Percentiles rank a stretch among this genome's conserved stretches.
These are phyloP conservation scores for Sambucus nigra DNA, from an alignment of 129 eudicot species.

Conservation along the genomic window DNA sequence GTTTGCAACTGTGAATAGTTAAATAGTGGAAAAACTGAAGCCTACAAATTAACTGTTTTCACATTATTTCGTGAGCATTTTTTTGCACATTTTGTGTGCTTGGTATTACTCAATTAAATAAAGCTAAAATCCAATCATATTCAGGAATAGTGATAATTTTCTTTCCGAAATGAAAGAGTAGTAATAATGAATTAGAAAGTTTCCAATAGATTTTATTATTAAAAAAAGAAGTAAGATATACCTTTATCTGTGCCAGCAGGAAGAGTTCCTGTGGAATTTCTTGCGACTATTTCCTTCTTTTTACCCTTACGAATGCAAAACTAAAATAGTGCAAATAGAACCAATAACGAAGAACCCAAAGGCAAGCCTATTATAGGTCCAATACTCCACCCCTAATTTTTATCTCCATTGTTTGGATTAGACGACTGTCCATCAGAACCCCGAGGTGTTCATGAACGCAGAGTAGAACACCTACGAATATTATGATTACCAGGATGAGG, in stretches of 20 bases:
- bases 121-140: too few relatives aligned
- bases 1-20: too few relatives aligned
- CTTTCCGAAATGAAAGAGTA: neutral
- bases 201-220: neutral
- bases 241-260: conserved; percentile 54
- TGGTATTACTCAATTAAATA: too few relatives aligned
- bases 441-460: conserved; percentile 30
- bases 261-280: conserved; percentile 42
- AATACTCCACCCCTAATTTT: conserved; percentile 33
- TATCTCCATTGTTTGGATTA: conserved; percentile 26
- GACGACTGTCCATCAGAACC: conserved; percentile 32
- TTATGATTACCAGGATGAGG: conserved; percentile 76
- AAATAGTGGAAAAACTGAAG: too few relatives aligned
- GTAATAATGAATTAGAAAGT: neutral
- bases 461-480: conserved; percentile 33
- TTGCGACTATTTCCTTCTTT: conserved; percentile 31
- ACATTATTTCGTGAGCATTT: too few relatives aligned
- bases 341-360: conserved; percentile 44
- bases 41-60: too few relatives aligned
- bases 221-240: conserved; percentile 8
- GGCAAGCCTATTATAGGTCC: conserved; percentile 72
- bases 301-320: conserved; percentile 49
- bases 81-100: too few relatives aligned
- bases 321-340: conserved; percentile 38
- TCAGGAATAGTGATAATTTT: neutral